Percentiles rank a stretch among this genome's conserved stretches.
phyloP scores from a whole-genome alignment of 179 eudicot species.

The Corrigiola litoralis region DNA sequence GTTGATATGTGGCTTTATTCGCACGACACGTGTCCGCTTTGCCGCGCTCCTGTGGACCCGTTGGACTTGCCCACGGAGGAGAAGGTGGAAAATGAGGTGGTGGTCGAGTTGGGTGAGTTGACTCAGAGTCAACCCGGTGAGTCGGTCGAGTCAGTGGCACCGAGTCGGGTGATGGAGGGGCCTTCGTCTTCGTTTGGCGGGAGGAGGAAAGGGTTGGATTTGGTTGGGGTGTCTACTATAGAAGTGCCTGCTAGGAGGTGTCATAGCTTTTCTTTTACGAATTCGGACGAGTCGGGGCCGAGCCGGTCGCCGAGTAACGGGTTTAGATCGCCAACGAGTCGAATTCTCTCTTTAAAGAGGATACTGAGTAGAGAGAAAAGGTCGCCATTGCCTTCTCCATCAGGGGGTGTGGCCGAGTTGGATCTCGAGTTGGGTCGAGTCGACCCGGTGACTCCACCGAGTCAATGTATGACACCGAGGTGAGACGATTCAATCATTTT shows the following conservation, averaged over 20 bases:
- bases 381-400: constrained; percentile 33
- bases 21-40: constrained; percentile 88
- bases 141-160: neutral
- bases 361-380: constrained; percentile 52
- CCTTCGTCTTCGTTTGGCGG: constrained; percentile 27
- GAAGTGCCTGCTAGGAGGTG: constrained; percentile 56
- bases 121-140: constrained; percentile 18
- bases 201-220: constrained; percentile 42
- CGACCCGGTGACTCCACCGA: constrained; percentile 23
- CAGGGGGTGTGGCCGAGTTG: constrained; percentile 31
- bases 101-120: constrained; percentile 18
- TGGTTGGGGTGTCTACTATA: constrained; percentile 39
- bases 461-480: constrained; percentile 16
- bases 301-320: constrained; percentile 53
- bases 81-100: neutral
- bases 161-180: neutral
- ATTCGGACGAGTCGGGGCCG: constrained; percentile 39
- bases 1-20: constrained; percentile 95
- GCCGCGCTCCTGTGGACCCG: constrained; percentile 57
- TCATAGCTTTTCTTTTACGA: constrained; percentile 25
- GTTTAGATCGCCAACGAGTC: constrained; percentile 50
- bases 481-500: neutral
- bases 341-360: constrained; percentile 54
- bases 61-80: neutral
- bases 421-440: constrained; percentile 46